Percentiles rank a stretch among this genome's conserved stretches.
Conservation (phyloP, 2,329 filamentous ascomycete genomes). For the Ophiostoma triangulosporum region DNA sequence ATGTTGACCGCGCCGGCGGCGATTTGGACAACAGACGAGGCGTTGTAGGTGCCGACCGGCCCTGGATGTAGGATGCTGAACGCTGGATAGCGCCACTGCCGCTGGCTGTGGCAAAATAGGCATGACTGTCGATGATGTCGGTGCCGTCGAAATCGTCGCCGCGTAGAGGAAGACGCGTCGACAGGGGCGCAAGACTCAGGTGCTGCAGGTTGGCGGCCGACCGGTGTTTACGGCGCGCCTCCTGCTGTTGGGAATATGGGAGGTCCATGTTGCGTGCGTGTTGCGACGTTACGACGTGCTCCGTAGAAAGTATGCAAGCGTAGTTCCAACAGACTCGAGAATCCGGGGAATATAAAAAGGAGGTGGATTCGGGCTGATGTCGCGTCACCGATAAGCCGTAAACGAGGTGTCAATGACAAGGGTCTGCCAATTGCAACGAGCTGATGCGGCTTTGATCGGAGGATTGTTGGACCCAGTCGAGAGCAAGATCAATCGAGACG, state of each 20-base stretch:
- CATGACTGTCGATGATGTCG: slow-evolving; percentile 5
- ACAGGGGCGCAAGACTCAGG: slow-evolving; percentile 50
- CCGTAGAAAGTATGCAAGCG: too few species aligned
- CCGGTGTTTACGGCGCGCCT: slow-evolving; percentile 42
- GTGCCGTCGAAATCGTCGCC: slow-evolving; percentile 28
- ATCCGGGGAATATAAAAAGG: not conserved
- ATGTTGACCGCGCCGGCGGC: slow-evolving; percentile 30
- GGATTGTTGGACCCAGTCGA: too few species aligned
- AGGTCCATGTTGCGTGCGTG: slow-evolving; percentile 38
- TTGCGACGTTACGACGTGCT: not conserved
- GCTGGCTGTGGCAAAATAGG: slow-evolving; percentile 19
- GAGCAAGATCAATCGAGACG: too few species aligned
- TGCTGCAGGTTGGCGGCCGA: slow-evolving; percentile 46
- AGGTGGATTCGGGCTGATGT: not conserved
- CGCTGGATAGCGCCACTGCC: slow-evolving; percentile 18
- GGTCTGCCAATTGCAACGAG: not conserved
- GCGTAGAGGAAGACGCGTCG: slow-evolving; percentile 44
- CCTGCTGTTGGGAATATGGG: slow-evolving; percentile 47
- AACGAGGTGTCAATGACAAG: not conserved
- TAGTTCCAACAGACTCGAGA: not conserved
- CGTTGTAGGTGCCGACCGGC: slow-evolving; percentile 49
- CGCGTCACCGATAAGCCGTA: not conserved
- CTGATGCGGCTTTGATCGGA: not conserved
- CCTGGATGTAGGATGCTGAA: slow-evolving; percentile 42
- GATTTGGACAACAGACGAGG: slow-evolving; percentile 48